A percentile compares a stretch with the other conserved stretches of the same genome.
phyloP scores from a whole-genome alignment of 106 monocot species.

The Narthecium ossifragum region DNA sequence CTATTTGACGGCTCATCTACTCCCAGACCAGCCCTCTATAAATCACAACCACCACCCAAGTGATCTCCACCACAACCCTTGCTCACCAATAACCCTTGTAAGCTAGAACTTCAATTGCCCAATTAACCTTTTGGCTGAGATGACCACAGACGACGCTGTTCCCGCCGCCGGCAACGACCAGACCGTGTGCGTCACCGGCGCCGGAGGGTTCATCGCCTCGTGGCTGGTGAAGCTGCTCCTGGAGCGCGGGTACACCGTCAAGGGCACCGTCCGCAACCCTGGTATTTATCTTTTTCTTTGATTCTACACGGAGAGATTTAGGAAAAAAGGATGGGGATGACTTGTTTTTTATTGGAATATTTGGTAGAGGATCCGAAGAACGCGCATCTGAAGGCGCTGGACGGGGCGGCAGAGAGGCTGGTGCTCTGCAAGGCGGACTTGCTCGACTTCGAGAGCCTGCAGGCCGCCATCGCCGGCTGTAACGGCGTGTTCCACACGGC shows the following conservation, averaged over 20 bases:
- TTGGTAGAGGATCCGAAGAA: constrained; percentile 69
- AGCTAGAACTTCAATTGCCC: too few species aligned
- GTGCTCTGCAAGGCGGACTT: constrained; percentile 59
- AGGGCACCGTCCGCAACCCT: constrained; percentile 42
- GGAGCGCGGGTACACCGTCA: constrained; percentile 44
- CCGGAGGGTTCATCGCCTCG: constrained; percentile 48
- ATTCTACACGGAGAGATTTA: not conserved
- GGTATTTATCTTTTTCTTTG: constrained; percentile 4
- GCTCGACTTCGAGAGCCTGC: constrained; percentile 50
- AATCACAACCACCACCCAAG: too few species aligned
- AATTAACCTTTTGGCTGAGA: not conserved
- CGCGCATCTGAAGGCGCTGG: constrained; percentile 46
- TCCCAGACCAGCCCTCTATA: too few species aligned
- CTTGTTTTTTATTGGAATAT: not conserved
- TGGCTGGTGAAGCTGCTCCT: constrained; percentile 53
- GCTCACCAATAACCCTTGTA: too few species aligned
- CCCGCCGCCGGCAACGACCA: constrained; percentile 6
- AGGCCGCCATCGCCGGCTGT: constrained; percentile 55
- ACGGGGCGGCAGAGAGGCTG: constrained; percentile 65
- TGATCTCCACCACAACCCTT: too few species aligned
- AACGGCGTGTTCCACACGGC: constrained; percentile 84
- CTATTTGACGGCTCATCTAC: too few species aligned
- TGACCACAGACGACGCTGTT: constrained; percentile 8
- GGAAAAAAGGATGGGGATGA: not conserved
- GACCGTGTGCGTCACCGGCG: constrained; percentile 50